Evolutionary conservation across 306 rosid genomes (phyloP), one percentile per base, ranked within the genome.

Genomic region (Vicia faba): DNA sequence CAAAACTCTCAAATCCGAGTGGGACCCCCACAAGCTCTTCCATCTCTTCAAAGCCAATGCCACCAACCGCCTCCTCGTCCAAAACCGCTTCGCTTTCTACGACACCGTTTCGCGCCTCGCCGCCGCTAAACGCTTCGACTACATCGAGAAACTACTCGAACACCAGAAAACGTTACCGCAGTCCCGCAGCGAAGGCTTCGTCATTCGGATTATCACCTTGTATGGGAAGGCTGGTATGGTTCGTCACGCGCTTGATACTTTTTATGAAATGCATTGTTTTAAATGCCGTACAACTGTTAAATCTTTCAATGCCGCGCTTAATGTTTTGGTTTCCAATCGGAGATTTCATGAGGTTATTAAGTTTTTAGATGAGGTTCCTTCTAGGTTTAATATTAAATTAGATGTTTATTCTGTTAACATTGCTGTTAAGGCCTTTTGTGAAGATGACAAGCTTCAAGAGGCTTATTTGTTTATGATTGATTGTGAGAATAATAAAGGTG

Each of bases 151-250:
- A 36, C 66, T 89, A 33, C 89, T 89, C 43, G 89, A 85, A 59
- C 88, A 87, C 23, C 96, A 89, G 85, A 85, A 80, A 66, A 78
- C 71, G 4, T 87, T 89, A 28, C 93, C 89, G 0, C 96, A 87
- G 33, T 87, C 89, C 10, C 87, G 89, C 45, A 87, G 91, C 2
- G 95, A 89, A 64, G 95, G 95, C 26, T 87, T 89, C 67, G 39
- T 89, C 31, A 79, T 87, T 41, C 58, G 96, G 58, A 85, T 89
- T 57, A 89, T 89, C 41, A 64, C 75, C 48, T 64, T 89, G 48
- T 89, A 89, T 73, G 95, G 95, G 43, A 85, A 83, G 50, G 91
- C 88, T 45, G 95, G 90, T 60, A 87, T 89, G 95, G 71, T 73
- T 19, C 23, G 72, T 26, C 87, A 85, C 68, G 96, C 96, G 7